These are phyloP conservation scores for Mallotus repandus DNA, from an alignment of 441 rosid species.

Conservation along the genomic window DNA sequence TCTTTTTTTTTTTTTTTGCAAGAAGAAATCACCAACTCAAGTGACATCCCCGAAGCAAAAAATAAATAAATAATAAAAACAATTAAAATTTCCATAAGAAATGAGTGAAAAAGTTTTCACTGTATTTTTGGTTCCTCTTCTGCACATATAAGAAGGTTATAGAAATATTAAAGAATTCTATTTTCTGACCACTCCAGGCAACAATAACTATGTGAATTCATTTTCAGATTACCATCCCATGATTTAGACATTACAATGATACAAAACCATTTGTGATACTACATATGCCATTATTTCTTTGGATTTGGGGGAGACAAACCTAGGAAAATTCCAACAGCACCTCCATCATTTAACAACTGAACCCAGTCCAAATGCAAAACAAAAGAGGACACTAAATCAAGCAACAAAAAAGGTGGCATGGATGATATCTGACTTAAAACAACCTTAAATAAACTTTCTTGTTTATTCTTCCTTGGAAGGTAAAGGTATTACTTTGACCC, in stretches of 20 bases:
- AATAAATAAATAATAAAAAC: too few relatives aligned
- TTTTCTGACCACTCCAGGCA: neutral
- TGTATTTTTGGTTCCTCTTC: too few relatives aligned
- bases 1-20: neutral
- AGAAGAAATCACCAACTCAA: neutral
- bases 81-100: too few relatives aligned
- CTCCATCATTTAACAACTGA: constrained; percentile 1
- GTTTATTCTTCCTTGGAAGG: neutral
- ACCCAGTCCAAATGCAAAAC: neutral
- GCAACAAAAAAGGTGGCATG: neutral
- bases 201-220: neutral
- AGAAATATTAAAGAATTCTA: neutral
- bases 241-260: neutral
- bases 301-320: neutral
- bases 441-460: neutral
- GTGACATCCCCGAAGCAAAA: neutral
- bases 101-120: neutral
- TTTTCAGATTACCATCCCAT: neutral
- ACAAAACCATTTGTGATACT: neutral
- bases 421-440: neutral
- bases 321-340: neutral
- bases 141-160: neutral
- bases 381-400: neutral
- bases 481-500: neutral
- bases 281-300: neutral